A percentile compares a stretch with the other conserved stretches of the same genome.
phyloP scores from a whole-genome alignment of 129 eudicot genomes.

The Oenanthe sinensis region DNA sequence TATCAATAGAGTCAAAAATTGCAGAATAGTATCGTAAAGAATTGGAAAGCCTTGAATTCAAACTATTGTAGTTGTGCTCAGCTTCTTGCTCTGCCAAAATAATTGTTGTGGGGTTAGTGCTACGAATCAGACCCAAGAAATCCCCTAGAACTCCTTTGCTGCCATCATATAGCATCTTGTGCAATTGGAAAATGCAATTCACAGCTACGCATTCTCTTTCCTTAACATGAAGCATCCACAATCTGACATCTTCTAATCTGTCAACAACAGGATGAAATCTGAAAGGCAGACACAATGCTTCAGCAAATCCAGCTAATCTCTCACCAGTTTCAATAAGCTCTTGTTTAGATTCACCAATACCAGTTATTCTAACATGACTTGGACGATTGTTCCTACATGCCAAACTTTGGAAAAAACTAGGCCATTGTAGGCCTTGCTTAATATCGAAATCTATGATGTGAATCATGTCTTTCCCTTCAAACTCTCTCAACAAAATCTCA shows the following conservation, averaged over 20 bases:
- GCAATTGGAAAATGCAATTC: conserved; percentile 72
- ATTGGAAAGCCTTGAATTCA: conserved; percentile 53
- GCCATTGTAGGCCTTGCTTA: conserved; percentile 95
- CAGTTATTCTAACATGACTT: conserved; percentile 74
- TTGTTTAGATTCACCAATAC: conserved; percentile 82
- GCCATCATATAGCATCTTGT: conserved; percentile 65
- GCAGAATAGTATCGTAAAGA: conserved; percentile 79
- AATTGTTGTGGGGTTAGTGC: conserved; percentile 63
- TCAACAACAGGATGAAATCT: conserved; percentile 91
- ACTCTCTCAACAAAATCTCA: conserved; percentile 72
- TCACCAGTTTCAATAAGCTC: conserved; percentile 84
- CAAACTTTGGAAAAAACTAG: conserved; percentile 77
- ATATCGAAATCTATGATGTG: conserved; percentile 88
- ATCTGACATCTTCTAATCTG: conserved; percentile 78
- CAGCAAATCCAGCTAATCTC: conserved; percentile 64
- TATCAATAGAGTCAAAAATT: conserved; percentile 58
- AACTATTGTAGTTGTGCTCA: conserved; percentile 43
- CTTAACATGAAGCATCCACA: conserved; percentile 98
- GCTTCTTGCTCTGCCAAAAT: conserved; percentile 90
- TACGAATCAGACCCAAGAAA: conserved; percentile 67
- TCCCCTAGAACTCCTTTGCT: conserved; percentile 47
- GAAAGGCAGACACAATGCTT: conserved; percentile 52
- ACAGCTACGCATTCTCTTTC: conserved; percentile 74
- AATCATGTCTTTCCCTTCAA: conserved; percentile 70
- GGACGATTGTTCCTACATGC: conserved; percentile 67